Conservation (phyloP, 257 asterid species). For the Ilex aquifolium region DNA sequence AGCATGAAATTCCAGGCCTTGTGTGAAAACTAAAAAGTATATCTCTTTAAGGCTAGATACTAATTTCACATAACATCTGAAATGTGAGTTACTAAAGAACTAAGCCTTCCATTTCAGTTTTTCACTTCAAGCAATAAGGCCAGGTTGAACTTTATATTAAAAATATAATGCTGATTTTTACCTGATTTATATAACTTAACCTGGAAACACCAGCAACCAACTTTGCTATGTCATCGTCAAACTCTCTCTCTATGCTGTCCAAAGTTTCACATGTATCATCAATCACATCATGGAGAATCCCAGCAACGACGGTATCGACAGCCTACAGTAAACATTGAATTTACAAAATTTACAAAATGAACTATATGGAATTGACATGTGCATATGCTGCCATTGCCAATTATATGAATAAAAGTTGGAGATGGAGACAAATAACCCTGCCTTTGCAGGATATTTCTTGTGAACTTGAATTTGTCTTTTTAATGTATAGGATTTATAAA, state of each 20-base stretch:
- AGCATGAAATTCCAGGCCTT: too few species aligned
- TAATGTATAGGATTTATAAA: neutral
- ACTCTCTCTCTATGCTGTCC: slow-evolving; percentile 65
- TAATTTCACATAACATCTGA: too few species aligned
- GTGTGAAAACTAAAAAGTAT: too few species aligned
- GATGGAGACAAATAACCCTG: neutral
- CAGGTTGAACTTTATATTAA: neutral
- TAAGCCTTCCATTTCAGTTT: slow-evolving; percentile 3
- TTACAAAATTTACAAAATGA: slow-evolving; percentile 17
- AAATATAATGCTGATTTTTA: slow-evolving; percentile 7
- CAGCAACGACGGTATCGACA: slow-evolving; percentile 85
- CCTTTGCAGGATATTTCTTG: neutral
- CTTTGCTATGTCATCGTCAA: slow-evolving; percentile 74
- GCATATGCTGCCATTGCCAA: neutral
- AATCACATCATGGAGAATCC: slow-evolving; percentile 87
- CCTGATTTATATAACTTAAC: slow-evolving; percentile 93
- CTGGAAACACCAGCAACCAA: slow-evolving; percentile 94
- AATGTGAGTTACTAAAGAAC: neutral
- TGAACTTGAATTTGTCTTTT: neutral
- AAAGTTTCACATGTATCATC: slow-evolving; percentile 80
- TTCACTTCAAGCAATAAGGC: slow-evolving; percentile 1
- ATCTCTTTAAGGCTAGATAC: too few species aligned
- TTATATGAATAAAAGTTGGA: too few species aligned
- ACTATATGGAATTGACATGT: slow-evolving; percentile 1
- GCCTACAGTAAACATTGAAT: slow-evolving; percentile 42